Conservation (phyloP, 306 rosid species). For the Crotalaria pallida region DNA sequence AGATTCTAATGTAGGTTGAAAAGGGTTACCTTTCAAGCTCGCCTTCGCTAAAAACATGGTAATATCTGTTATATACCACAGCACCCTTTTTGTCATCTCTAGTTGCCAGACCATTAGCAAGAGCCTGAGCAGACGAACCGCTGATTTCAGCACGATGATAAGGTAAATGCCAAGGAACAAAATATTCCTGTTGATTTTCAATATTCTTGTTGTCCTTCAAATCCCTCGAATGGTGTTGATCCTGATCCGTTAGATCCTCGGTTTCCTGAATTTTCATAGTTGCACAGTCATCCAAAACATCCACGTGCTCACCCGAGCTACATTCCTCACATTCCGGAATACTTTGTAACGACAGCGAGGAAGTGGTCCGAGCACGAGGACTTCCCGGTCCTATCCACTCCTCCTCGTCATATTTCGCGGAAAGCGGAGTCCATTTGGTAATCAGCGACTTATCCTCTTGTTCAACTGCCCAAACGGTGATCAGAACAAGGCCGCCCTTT, state of each 20-base stretch:
- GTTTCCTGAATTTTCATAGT: conserved; percentile 25
- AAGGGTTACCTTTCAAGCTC: conserved; percentile 85
- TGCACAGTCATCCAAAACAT: conserved; percentile 30
- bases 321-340: conserved; percentile 75
- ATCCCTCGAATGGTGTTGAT: conserved; percentile 8
- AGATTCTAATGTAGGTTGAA: neutral
- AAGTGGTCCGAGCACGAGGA: conserved; percentile 50
- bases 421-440: conserved; percentile 83
- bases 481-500: conserved; percentile 82
- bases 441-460: conserved; percentile 74
- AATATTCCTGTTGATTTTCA: conserved; percentile 75
- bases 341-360: conserved; percentile 55
- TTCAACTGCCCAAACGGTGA: conserved; percentile 97
- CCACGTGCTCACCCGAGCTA: conserved; percentile 24
- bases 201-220: conserved; percentile 26
- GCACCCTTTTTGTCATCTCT: conserved; percentile 87
- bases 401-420: conserved; percentile 68
- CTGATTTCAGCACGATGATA: conserved; percentile 92
- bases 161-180: conserved; percentile 96
- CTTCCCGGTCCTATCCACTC: conserved; percentile 94
- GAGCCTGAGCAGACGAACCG: conserved; percentile 83
- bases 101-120: conserved; percentile 80
- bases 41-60: conserved; percentile 92
- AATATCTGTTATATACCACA: conserved; percentile 84
- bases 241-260: conserved; percentile 9